Evolutionary conservation across 1,139 yeast genomes (phyloP), one percentile per base, ranked within the genome.

Genomic region (Blastobotrys persicus): DNA sequence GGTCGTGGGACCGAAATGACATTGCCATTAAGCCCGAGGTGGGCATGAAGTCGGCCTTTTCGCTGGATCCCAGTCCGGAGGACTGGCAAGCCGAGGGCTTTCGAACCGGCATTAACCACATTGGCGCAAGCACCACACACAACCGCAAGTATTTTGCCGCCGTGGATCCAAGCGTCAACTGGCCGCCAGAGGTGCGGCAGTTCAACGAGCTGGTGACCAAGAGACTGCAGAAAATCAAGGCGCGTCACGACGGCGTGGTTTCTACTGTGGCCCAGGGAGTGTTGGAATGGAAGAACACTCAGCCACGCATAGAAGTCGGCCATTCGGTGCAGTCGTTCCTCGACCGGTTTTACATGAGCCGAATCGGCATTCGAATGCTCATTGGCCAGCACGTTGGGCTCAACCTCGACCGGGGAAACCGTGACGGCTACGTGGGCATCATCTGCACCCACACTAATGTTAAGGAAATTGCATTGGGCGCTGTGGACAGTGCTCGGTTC

Each of bases 191-290:
- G 63, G 85, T 87, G 17, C 78, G 79, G 58, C 82, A 80, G 53
- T 88, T 84, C 69, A 88, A 87, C 67, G 78, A 78, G 58, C 58
- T 66, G 18, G 91, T 88, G 12, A 81, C 82, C 47, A 83, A 83
- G 47, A 74, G 88, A 0, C 72, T 88, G 51, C 77, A 80, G 46
- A 79, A 77, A 56, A 88, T 88, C 66, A 88, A 88, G 63, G 79
- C 79, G 59, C 75, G 96, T 47, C 96, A 89, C 64, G 96, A 89
- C 68, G 95, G 96, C 2, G 91, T 95, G 0, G 96, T 89, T 11
- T 86, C 95, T 9, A 88, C 96, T 0, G 85, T 89, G 67, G 96
- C 96, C 1, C 91, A 87, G 60, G 96, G 96, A 16, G 95, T 88
- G 7, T 83, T 85, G 61, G 95, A 87, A 68, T 89, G 96, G 96